These are phyloP conservation scores for Mucuna pruriens DNA, from an alignment of 306 rosid species.

Conservation along the genomic window DNA sequence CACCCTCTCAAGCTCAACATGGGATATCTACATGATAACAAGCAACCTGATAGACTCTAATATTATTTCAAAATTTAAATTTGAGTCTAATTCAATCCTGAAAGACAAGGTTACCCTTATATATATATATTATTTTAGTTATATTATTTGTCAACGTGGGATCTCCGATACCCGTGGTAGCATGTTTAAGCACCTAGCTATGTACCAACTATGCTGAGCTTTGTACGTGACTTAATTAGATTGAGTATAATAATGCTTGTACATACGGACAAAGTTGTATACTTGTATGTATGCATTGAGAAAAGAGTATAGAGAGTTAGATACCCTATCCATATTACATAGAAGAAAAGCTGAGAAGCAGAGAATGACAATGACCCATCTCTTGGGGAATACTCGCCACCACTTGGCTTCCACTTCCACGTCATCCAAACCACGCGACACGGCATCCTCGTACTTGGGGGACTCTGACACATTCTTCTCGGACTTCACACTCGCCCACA, in stretches of 20 bases:
- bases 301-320: not conserved
- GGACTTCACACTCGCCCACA: constrained; percentile 73
- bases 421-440: constrained; percentile 44
- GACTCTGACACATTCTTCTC: constrained; percentile 52
- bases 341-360: constrained; percentile 94
- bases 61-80: not conserved
- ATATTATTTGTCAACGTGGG: not conserved
- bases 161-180: not conserved
- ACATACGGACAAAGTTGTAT: no score
- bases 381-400: constrained; percentile 81
- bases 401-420: constrained; percentile 44
- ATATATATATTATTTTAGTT: not conserved
- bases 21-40: no score
- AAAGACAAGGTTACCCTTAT: not conserved
- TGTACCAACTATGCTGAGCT: not conserved
- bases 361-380: constrained; percentile 93
- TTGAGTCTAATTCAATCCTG: not conserved
- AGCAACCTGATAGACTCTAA: no score
- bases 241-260: not conserved
- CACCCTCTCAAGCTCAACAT: no score
- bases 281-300: not conserved
- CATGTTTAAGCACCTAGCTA: not conserved
- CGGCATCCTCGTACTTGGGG: constrained; percentile 46
- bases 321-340: constrained; percentile 98
- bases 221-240: not conserved